These are phyloP conservation scores for Paracorniculantispora psalliotae DNA, from an alignment of 2,329 filamentous ascomycete genomes.

Conservation along the genomic window DNA sequence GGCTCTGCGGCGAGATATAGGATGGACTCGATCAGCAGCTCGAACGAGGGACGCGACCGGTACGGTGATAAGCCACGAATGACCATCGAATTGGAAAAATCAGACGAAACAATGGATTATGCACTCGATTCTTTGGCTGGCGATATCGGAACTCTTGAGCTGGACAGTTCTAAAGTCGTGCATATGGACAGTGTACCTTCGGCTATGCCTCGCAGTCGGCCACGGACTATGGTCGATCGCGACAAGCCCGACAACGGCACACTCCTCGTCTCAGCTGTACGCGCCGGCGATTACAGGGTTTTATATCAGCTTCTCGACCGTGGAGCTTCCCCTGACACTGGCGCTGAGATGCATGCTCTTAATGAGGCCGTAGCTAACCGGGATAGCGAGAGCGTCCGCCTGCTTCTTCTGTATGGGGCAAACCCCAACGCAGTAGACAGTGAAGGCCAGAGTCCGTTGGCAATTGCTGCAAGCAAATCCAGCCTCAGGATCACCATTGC, in stretches of 20 bases:
- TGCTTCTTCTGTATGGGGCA: conserved; percentile 53
- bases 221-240: neutral
- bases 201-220: conserved; percentile 4
- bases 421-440: conserved; percentile 49
- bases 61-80: neutral
- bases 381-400: conserved; percentile 49
- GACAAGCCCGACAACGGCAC: neutral
- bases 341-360: conserved; percentile 42
- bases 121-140: neutral
- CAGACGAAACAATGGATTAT: neutral
- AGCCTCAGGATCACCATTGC: conserved; percentile 53
- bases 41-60: neutral
- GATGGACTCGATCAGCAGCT: neutral
- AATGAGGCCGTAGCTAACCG: conserved; percentile 47
- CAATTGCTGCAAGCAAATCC: conserved; percentile 44
- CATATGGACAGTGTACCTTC: neutral
- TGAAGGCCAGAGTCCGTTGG: conserved; percentile 47
- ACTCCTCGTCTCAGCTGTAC: neutral
- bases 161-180: neutral
- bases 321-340: conserved; percentile 48
- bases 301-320: conserved; percentile 49
- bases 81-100: neutral
- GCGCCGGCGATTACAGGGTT: neutral
- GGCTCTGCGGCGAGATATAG: neutral
- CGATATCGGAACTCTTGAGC: neutral